Percentiles rank a stretch among this genome's conserved stretches.
Evolutionary conservation across 306 rosid genomes (phyloP).

Genomic region (Prinsepia uniflora): DNA sequence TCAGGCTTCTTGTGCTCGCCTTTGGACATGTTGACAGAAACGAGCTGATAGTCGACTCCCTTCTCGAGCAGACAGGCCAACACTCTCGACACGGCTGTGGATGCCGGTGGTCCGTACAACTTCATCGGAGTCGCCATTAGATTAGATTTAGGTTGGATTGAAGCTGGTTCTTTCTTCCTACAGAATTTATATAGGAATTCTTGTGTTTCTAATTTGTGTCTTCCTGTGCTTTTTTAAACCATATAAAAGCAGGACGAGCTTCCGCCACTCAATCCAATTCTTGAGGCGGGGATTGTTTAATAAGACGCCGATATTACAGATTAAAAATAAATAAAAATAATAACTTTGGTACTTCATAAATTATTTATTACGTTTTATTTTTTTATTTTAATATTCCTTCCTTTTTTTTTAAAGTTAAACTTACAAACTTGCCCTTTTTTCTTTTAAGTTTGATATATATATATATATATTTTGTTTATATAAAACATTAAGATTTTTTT

Average conservation of each 20-base stretch:
- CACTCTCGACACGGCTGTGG: slow-evolving; percentile 79
- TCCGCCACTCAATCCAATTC: slow-evolving; percentile 24
- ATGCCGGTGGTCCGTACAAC: slow-evolving; percentile 79
- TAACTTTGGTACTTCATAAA: too few relatives aligned
- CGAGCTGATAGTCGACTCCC: slow-evolving; percentile 52
- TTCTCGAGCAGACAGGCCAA: slow-evolving; percentile 74
- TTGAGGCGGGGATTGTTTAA: neutral
- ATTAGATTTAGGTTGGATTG: neutral
- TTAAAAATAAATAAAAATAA: too few relatives aligned
- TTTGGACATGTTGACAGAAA: slow-evolving; percentile 69
- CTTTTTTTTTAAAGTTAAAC: too few relatives aligned
- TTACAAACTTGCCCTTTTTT: too few relatives aligned
- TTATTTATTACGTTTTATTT: neutral
- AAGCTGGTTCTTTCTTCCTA: neutral
- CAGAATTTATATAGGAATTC: neutral
- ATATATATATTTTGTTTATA: too few relatives aligned
- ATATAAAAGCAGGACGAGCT: neutral
- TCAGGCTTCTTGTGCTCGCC: slow-evolving; percentile 75
- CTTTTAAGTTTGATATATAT: too few relatives aligned
- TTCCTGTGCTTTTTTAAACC: slow-evolving; percentile 19
- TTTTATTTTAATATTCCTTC: too few relatives aligned
- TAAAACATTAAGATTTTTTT: too few relatives aligned
- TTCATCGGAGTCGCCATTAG: slow-evolving; percentile 59
- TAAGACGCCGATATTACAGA: too few relatives aligned
- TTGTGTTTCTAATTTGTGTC: neutral